Evolutionary conservation across 106 monocot genomes (phyloP), one percentile per base, ranked within the genome.

Genomic region (Apostasia ramifera): DNA sequence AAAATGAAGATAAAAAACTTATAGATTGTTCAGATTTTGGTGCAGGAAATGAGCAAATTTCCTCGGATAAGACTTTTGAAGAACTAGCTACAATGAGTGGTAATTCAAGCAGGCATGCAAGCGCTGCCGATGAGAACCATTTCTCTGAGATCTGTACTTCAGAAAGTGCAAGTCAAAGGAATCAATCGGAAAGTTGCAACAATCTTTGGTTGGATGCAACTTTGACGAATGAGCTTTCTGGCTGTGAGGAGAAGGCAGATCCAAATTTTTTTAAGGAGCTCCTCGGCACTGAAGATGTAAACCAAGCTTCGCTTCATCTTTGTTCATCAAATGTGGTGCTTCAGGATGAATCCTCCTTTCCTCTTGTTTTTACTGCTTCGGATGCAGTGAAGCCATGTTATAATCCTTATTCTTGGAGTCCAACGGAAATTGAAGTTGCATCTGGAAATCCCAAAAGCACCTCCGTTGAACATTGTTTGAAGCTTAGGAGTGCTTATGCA

Each of bases 341-440:
- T 42, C 67, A 38, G 40, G 59, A 59, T 58, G 72, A 65, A 52
- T 48, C 59, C 6, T 43, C 48, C 42, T 4, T 5, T 55, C 40
- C 4, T 51, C 2, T 2, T 4, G 54, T 14, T 62, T 51, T 52
- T 26, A n/a, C 41, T 40, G 42, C 38, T 64, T 47, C 49, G 57
- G 50, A 74, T 61, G 11, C 39, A 58, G 62, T 41, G 26, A 84
- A 45, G 55, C 45, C 53, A 73, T 59, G 13, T 2, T 79, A 88
- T 74, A 59, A 94, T 51, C 94, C 94, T 51, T 91, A 65, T 64
- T 63, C 52, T 40, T 97, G 92, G 92, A 92, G 82, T 40, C 82
- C 92, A 10, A 62, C 57, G 42, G 92, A 97, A 75, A 70, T 89
- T 72, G 89, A 74, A 55, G 58, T 66, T 73, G 89, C 97, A 49